Base-by-base conservation (phyloP, 768 basidiomycete genomes). In the Collybia nuda region DNA sequence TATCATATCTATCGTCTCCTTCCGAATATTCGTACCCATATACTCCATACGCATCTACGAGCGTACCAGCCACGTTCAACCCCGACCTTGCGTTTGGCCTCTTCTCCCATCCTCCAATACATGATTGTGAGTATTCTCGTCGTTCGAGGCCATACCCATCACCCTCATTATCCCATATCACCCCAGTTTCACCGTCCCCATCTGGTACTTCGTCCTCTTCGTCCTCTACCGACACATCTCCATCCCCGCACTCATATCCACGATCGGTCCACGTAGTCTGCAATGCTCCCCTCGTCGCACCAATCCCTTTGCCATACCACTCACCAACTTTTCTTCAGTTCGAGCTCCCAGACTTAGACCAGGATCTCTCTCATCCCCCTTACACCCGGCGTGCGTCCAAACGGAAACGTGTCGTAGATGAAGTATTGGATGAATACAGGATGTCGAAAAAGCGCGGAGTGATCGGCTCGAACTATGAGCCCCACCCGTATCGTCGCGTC, bases 301-400 rank as follows among this genome's bases (percentile, higher is more conserved):
- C 86, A 11, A 79, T 79, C 21, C 85, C 85, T 0, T 78, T 86
- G 32, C 86, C 85, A 1, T 86, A 82, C 66, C 82, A 84, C 48
- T 83, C 84, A 8, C 85, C 85, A 22, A 80, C 78, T 0, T 85
- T 86, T 63, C 79, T 87, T 48, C 81, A 85, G 47, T 86, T 84
- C 62, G 81, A 84, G 49, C 69, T 77, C 19, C 86, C 86, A 0
- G 85, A 85, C 67, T 68, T 80, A 6, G 84, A 85, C 66, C 81
- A 85, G 60, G 84, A 87, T 61, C 77, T 86, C 37, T 86, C 86
- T 0, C 80, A 80, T 55, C 82, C 86, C 6, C 86, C 85, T 0
- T 86, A 86, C 71, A 83, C 61, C 8, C 54, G 55, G 14, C 63
- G 67, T 15, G 47, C 56, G 9, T 53, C 62, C 14, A 85, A 85